These are phyloP conservation scores for Lasiosphaeriaceae sp. DNA, from an alignment of 495 filamentous ascomycete genomes.

Conservation along the genomic window DNA sequence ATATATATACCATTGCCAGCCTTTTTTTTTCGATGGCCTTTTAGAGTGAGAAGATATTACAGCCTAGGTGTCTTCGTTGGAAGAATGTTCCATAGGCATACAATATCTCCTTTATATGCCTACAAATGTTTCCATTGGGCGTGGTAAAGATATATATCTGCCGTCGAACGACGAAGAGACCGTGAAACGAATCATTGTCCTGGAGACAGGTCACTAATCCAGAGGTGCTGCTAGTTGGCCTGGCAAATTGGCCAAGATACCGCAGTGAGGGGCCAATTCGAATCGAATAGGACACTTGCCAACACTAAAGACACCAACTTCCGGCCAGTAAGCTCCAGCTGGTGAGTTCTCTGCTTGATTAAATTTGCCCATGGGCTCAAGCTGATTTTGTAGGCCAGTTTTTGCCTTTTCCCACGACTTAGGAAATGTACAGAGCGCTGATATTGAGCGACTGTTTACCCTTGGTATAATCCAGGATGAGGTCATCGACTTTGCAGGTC, in stretches of 20 bases:
- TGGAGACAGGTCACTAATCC: too few species aligned
- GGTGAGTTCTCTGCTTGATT: slow-evolving; percentile 30
- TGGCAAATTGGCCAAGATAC: slow-evolving; percentile 68
- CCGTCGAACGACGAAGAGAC: too few species aligned
- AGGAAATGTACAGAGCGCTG: slow-evolving; percentile 30
- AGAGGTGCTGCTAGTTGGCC: too few species aligned
- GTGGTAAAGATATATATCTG: too few species aligned
- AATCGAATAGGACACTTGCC: slow-evolving; percentile 54
- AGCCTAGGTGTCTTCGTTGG: too few species aligned
- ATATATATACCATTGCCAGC: too few species aligned
- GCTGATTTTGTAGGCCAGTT: slow-evolving; percentile 56
- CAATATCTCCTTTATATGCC: too few species aligned
- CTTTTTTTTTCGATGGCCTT: too few species aligned
- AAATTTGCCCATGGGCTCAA: not conserved
- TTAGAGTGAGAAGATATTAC: too few species aligned
- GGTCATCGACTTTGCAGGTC: slow-evolving; percentile 72
- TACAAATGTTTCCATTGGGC: too few species aligned
- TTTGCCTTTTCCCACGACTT: slow-evolving; percentile 86
- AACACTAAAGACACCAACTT: slow-evolving; percentile 65
- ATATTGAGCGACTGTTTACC: slow-evolving; percentile 60
- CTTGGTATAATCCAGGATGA: slow-evolving; percentile 71
- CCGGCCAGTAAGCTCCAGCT: slow-evolving; percentile 66
- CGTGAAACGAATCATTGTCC: too few species aligned
- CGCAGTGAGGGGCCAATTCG: slow-evolving; percentile 62
- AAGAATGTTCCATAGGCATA: too few species aligned